A percentile compares a stretch with the other conserved stretches of the same genome.
phyloP scores from a whole-genome alignment of 306 rosid species.

The Cucumis cinereus region DNA sequence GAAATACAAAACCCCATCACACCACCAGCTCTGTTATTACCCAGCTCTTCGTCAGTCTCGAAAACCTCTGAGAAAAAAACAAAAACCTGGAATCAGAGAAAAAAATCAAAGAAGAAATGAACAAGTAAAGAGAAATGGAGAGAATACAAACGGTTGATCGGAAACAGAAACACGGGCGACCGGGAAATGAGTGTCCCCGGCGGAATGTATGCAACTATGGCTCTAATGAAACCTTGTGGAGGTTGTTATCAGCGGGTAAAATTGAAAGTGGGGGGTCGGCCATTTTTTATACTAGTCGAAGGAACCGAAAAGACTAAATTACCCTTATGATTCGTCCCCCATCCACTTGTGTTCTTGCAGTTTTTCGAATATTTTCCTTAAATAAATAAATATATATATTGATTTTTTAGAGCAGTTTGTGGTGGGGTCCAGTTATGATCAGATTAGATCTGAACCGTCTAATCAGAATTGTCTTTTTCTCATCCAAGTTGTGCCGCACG shows the following conservation, averaged over 20 bases:
- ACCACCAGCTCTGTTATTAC: slow-evolving; percentile 24
- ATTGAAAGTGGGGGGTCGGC: slow-evolving; percentile 11
- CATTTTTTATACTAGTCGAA: background rate
- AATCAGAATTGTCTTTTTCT: background rate
- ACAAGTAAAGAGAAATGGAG: background rate
- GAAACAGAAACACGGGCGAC: slow-evolving; percentile 10
- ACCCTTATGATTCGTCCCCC: background rate
- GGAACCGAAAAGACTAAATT: background rate
- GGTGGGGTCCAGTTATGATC: background rate
- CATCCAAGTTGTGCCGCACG: background rate
- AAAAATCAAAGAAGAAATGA: background rate
- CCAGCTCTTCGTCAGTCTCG: slow-evolving; percentile 24
- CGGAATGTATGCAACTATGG: background rate
- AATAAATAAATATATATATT: background rate
- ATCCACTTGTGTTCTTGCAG: background rate
- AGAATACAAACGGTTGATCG: background rate
- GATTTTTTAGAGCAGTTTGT: background rate
- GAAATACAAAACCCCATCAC: slow-evolving; percentile 95
- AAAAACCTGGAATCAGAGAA: background rate
- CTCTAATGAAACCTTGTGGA: background rate
- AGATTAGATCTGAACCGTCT: background rate
- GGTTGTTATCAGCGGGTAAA: slow-evolving; percentile 46
- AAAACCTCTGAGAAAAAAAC: background rate
- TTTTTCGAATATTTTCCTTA: background rate
- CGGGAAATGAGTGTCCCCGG: background rate